Conservation (phyloP, 345 rosid genomes). For the Eucalyptus polyanthemos region DNA sequence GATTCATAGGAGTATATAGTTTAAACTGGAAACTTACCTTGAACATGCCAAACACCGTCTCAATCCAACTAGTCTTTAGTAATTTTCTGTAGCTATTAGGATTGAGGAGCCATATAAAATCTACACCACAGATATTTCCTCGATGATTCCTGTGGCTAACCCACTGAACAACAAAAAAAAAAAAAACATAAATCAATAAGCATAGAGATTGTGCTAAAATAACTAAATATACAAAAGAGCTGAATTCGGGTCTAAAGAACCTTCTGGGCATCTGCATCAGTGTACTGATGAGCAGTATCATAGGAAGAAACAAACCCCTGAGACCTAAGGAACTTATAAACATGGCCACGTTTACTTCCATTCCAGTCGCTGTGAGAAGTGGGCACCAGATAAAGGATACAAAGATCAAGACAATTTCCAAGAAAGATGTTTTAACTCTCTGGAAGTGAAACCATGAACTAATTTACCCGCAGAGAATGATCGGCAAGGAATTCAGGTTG, state of each 20-base stretch:
- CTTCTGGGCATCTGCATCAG: constrained; percentile 92
- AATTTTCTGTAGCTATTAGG: constrained; percentile 65
- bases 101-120: constrained; percentile 94
- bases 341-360: constrained; percentile 96
- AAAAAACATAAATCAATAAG: not conserved
- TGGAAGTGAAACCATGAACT: not conserved
- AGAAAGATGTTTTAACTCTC: not conserved
- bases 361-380: constrained; percentile 75
- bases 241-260: constrained; percentile 12
- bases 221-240: not conserved
- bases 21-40: constrained; percentile 28
- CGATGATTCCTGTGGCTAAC: constrained; percentile 94
- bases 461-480: constrained; percentile 79
- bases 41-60: constrained; percentile 96
- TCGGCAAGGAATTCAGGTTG: constrained; percentile 43
- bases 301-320: constrained; percentile 92
- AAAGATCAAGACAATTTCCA: not conserved
- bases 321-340: constrained; percentile 88
- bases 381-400: not conserved
- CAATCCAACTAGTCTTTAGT: constrained; percentile 83
- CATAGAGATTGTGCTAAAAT: not conserved
- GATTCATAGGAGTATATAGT: not conserved
- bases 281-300: constrained; percentile 82
- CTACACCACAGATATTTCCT: constrained; percentile 96
- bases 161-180: constrained; percentile 46